A percentile compares a stretch with the other conserved stretches of the same genome.
phyloP scores from a whole-genome alignment of 2,329 filamentous ascomycete genomes.

The Colletotrichum limetticola region DNA sequence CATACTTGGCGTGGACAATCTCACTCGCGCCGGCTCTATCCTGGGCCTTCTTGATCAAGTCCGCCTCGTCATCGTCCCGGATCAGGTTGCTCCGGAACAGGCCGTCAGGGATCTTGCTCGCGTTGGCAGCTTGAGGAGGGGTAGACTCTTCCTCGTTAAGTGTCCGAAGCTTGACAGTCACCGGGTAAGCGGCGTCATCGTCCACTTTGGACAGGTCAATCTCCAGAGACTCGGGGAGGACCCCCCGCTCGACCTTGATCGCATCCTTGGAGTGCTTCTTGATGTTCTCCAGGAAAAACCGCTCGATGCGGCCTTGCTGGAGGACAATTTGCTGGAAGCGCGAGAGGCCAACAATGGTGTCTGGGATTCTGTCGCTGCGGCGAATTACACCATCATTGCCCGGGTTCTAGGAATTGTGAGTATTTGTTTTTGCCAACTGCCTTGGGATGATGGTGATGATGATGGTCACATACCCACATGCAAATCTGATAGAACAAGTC shows the following conservation, averaged over 20 bases:
- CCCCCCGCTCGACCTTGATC: conserved; percentile 67
- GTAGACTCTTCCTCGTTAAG: conserved; percentile 68
- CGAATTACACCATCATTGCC: conserved; percentile 65
- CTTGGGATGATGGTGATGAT: background rate
- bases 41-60: conserved; percentile 35
- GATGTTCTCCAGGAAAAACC: conserved; percentile 72
- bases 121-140: conserved; percentile 47
- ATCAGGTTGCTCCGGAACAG: conserved; percentile 69
- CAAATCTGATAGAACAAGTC: conserved; percentile 17
- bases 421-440: background rate
- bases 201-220: conserved; percentile 63
- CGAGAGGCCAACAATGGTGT: conserved; percentile 70
- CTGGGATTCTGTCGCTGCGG: conserved; percentile 69
- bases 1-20: conserved; percentile 66
- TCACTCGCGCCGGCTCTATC: conserved; percentile 50
- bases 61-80: conserved; percentile 66
- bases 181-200: conserved; percentile 65
- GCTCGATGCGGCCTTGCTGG: conserved; percentile 78
- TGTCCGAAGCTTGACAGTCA: conserved; percentile 68
- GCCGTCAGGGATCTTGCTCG: conserved; percentile 59
- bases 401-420: conserved; percentile 65
- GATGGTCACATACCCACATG: conserved; percentile 30
- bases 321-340: conserved; percentile 74
- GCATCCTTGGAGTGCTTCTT: conserved; percentile 58
- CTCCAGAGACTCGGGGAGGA: conserved; percentile 65